Base-by-base conservation (phyloP, 2,329 filamentous ascomycete genomes). In the Setomelanomma holmii region DNA sequence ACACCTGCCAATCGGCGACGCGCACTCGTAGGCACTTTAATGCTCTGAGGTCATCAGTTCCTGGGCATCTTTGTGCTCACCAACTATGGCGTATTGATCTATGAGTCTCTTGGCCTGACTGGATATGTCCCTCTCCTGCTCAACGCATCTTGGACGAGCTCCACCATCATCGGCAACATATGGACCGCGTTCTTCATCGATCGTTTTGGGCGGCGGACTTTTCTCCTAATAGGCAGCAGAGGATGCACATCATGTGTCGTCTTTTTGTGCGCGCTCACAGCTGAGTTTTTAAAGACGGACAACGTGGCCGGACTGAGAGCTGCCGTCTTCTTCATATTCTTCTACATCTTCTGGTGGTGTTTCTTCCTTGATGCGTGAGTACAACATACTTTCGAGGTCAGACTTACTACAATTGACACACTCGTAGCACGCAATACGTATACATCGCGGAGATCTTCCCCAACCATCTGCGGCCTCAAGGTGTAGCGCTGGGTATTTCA, bases 31-130 rank as follows among this genome's bases (percentile, higher is more conserved):
- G 77, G 72, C 1, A 73, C 72, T 44, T 1, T 75, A 67, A 45
- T 80, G 33, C 78, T 79, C 76, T 72, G 67, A 57, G 68, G 70
- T 5, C 69, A 77, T 53, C 71, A 75, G 49, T 75, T 76, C 33
- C 67, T 68, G 1, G 67, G 62, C 12, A 52, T 69, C 16, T 61
- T 53, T 36, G 50, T 66, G 16, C 55, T 66, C 11, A 50, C 59
- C 8, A 63, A 63, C 34, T 66, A 64, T 30, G 60, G 61, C 16
- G 62, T 64, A 2, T 45, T 64, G 11, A 58, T 67, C 33, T 64
- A 67, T 41, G 45, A 44, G 30, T 58, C 52, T 14, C 60, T 68
- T n/a, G 64, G 61, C 5, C 24, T 65, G 14, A 56, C 44, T 3
- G 56, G 56, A 7, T 62, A 39, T 21, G 54, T 65, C 11, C 58